Evolutionary conservation across 2,329 filamentous ascomycete species (phyloP), one percentile per base, ranked within the genome.

Genomic region (Apiospora sp.): DNA sequence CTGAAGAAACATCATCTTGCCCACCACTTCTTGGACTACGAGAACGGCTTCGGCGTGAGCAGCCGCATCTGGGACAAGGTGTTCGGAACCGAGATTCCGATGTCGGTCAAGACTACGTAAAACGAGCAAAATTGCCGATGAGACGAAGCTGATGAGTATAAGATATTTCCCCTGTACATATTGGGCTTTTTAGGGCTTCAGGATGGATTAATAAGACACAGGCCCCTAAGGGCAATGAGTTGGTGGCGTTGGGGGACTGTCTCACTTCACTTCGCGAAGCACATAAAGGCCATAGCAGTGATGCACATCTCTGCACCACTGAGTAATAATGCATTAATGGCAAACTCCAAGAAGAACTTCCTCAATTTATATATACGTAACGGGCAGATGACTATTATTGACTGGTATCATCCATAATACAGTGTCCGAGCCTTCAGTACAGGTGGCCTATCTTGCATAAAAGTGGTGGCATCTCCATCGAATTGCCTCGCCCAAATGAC

Each of bases 1-100:
- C 90, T 98, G 78, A 99, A 99, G 91, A 98, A 98, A 84, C 97
- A 98, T 81, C 96, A 99, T 81, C 91, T 99, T 43, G 91, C 95
- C 81, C 96, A 99, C 82, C 96, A 99, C 85, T 99, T 98, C 83
- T 94, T 96, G 74, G 96, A 99, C 82, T 99, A 97, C 82, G 93
- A 99, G 83, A 96, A 98, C 76, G 96, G 96, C 70, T 99, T 98
- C 78, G 96, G 96, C 72, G 96, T 99, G 70, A 98, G 96, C 44
- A 98, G 93, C 87, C 91, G 92, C 76, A 98, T 99, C 87, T 99
- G 96, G 96, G 96, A 99, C 82, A 86, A 85, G 69, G 85, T 99
- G 8, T 99, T 99, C 81, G 94, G 95, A 76, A 99, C 96, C 1
- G 92, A 97, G 84, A 87, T 99, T 67, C 72, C 76, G 8, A 78